phyloP scores from a whole-genome alignment of 768 basidiomycete genomes.

The Fibroporia radiculosa region DNA sequence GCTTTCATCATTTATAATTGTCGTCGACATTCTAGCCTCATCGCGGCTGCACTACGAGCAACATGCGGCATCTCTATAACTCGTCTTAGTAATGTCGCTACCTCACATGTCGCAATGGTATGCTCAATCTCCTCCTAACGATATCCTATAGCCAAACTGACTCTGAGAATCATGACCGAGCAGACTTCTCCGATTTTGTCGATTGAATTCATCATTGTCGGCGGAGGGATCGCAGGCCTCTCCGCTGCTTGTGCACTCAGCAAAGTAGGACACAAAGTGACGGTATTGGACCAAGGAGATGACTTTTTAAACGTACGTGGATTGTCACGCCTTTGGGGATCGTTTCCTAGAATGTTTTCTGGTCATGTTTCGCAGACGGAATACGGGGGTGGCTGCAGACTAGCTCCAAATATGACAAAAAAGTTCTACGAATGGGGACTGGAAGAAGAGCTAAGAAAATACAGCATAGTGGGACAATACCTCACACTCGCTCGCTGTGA shows the following conservation, averaged over 20 bases:
- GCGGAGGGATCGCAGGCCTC: slow-evolving; percentile 30
- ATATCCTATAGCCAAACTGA: too few species aligned
- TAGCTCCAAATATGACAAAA: slow-evolving; percentile 54
- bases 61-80: too few species aligned
- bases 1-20: too few species aligned
- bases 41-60: too few species aligned
- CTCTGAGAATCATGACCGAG: too few species aligned
- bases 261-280: slow-evolving; percentile 29
- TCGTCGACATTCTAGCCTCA: too few species aligned
- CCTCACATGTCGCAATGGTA: too few species aligned
- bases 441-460: slow-evolving; percentile 30
- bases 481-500: slow-evolving; percentile 18
- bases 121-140: too few species aligned
- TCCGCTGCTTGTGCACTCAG: slow-evolving; percentile 26
- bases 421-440: slow-evolving; percentile 52
- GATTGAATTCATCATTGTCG: slow-evolving; percentile 26
- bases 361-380: slow-evolving; percentile 7
- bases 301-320: slow-evolving; percentile 22
- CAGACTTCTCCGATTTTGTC: slow-evolving; percentile 11
- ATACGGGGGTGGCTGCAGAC: slow-evolving; percentile 28
- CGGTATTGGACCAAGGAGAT: slow-evolving; percentile 23
- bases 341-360: too few species aligned
- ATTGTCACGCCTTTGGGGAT: slow-evolving; percentile 10
- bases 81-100: too few species aligned
- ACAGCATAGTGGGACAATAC: slow-evolving; percentile 17